Conservation (phyloP, 306 rosid species). For the Betula pendula region DNA sequence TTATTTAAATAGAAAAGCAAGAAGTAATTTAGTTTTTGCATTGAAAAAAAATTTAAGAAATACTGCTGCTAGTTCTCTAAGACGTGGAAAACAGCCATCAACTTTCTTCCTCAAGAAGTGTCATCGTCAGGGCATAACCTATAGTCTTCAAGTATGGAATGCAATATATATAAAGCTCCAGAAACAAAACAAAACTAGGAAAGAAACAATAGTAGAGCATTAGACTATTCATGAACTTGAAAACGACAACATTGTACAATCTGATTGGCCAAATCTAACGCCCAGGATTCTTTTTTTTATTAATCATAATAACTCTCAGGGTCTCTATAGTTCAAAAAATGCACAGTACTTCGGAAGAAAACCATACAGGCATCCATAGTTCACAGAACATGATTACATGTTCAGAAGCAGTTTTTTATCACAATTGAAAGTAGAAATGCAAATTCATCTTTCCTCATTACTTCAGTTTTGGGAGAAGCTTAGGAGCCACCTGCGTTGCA, state of each 20-base stretch:
- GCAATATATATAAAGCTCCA: too few species aligned
- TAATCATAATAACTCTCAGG: constrained; percentile 29
- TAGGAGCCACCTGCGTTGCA: constrained; percentile 81
- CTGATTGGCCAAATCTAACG: constrained; percentile 10
- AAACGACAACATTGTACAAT: not conserved
- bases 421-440: constrained; percentile 27
- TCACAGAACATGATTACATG: constrained; percentile 34
- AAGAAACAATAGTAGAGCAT: too few species aligned
- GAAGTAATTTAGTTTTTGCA: too few species aligned
- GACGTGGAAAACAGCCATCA: too few species aligned
- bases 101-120: too few species aligned
- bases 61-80: too few species aligned
- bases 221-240: too few species aligned
- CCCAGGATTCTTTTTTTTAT: constrained; percentile 40
- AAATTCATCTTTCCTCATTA: constrained; percentile 32
- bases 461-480: constrained; percentile 65
- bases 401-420: constrained; percentile 25
- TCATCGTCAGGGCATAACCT: too few species aligned
- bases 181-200: too few species aligned
- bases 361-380: constrained; percentile 26
- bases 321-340: constrained; percentile 37
- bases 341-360: constrained; percentile 24
- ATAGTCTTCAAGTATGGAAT: too few species aligned
- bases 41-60: too few species aligned
- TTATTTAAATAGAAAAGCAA: too few species aligned